Conservation (phyloP, 163 green algal genomes). For the Scenedesmus sp. region DNA sequence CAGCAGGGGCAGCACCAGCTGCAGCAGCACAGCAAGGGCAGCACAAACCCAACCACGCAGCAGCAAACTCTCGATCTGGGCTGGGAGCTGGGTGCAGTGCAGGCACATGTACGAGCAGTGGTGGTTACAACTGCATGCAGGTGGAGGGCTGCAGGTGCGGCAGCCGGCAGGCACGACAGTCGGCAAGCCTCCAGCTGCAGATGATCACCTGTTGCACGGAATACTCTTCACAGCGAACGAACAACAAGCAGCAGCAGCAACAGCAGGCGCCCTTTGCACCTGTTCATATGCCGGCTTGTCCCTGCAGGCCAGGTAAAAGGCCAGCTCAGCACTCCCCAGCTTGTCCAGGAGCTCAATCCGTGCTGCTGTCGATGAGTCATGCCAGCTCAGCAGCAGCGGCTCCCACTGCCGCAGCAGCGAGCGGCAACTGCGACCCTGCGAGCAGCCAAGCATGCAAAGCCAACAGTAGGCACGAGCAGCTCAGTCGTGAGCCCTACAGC, state of each 20-base stretch:
- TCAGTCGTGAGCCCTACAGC: background rate
- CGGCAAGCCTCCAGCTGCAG: too few relatives aligned
- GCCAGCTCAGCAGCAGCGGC: conserved; percentile 19
- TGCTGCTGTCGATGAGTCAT: background rate
- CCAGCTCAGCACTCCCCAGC: conserved; percentile 23
- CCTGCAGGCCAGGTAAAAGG: conserved; percentile 29
- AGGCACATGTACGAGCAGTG: too few relatives aligned
- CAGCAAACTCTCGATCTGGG: background rate
- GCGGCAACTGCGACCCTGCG: background rate
- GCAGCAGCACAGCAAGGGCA: background rate
- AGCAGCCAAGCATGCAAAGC: background rate
- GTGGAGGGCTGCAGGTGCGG: too few relatives aligned
- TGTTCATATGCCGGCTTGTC: background rate
- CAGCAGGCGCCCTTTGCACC: background rate
- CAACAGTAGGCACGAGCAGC: too few relatives aligned
- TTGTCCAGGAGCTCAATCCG: background rate
- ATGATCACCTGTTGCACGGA: too few relatives aligned
- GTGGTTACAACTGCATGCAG: too few relatives aligned
- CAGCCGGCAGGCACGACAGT: background rate
- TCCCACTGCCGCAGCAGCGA: conserved; percentile 30
- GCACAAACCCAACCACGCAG: too few relatives aligned
- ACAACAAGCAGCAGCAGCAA: background rate
- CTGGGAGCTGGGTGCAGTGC: too few relatives aligned
- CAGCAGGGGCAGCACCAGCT: conserved; percentile 37
- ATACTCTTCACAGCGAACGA: too few relatives aligned